Evolutionary conservation across 768 basidiomycete species (phyloP).

Genomic region (Russula dissimulans): DNA sequence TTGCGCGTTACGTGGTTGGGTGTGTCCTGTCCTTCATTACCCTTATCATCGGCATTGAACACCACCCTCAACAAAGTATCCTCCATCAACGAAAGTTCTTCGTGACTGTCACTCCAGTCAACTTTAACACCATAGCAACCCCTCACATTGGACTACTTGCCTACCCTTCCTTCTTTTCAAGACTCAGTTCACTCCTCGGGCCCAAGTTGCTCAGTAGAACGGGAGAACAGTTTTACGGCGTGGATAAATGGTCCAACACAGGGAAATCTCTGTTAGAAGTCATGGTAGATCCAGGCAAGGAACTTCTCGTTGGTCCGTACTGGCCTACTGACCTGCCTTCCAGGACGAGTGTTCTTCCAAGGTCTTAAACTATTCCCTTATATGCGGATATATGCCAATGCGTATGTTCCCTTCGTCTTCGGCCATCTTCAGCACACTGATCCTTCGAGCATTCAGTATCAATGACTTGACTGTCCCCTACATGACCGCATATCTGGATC

Average conservation of each 20-base stretch:
- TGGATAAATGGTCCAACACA: conserved; percentile 60
- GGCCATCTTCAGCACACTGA: not conserved
- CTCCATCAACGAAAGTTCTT: conserved; percentile 66
- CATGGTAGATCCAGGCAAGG: conserved; percentile 67
- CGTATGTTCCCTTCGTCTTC: conserved; percentile 34
- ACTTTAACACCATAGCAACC: conserved; percentile 78
- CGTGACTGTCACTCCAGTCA: conserved; percentile 55
- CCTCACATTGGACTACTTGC: conserved; percentile 71
- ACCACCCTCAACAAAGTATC: conserved; percentile 34
- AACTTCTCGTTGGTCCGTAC: not conserved
- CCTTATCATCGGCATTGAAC: not conserved
- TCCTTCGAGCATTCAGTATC: conserved; percentile 31
- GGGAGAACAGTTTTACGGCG: conserved; percentile 48
- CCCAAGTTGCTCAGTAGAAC: conserved; percentile 67
- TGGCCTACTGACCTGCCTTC: not conserved
- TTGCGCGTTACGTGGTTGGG: conserved; percentile 74
- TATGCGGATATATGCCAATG: conserved; percentile 74
- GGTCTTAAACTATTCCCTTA: conserved; percentile 57
- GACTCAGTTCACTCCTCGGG: conserved; percentile 45
- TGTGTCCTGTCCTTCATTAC: conserved; percentile 24
- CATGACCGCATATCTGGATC: conserved; percentile 65
- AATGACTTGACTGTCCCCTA: conserved; percentile 81
- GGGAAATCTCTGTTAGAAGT: conserved; percentile 64
- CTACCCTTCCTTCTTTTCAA: conserved; percentile 52
- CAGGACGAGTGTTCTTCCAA: conserved; percentile 70